These are phyloP conservation scores for Helianthus annuus DNA, from an alignment of 129 eudicot genomes.

Conservation along the genomic window HanXRQr2.0-SUNRISE NC_035438.2:4424949-4425448, in stretches of 20 bases:
- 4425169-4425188: constrained; percentile 97
- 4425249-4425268: constrained; percentile 86
- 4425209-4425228: constrained; percentile 90
- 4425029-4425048: constrained; percentile 95
- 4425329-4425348: background rate
- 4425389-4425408: background rate
- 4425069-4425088: background rate
- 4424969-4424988: constrained; percentile 91
- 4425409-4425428: background rate
- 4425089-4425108: background rate
- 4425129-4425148: background rate
- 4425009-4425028: constrained; percentile 98
- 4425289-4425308: constrained; percentile 97
- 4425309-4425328: constrained; percentile 82
- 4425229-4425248: constrained; percentile 92
- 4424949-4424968: constrained; percentile 93
- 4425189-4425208: constrained; percentile 86
- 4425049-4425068: constrained; percentile 82
- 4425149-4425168: constrained; percentile 81
- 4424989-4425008: constrained; percentile 88
- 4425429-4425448: background rate
- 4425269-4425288: constrained; percentile 71
- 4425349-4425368: too few relatives aligned
- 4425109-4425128: background rate
- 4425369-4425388: background rate